phyloP scores from a whole-genome alignment of 768 basidiomycete genomes.

The Sarcodon aspratus region DNA sequence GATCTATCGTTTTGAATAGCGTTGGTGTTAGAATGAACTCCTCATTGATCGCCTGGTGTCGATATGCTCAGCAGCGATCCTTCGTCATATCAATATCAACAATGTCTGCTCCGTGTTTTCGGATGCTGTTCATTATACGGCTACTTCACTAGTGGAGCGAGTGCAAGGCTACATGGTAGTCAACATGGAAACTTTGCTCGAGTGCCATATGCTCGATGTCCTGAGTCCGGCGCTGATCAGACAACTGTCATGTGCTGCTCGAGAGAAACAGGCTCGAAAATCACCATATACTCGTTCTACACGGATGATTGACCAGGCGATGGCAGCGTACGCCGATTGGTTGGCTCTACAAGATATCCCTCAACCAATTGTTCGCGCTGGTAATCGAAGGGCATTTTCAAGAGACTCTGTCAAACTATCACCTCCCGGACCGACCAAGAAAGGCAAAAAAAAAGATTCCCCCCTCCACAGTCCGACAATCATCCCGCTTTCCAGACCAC shows the following conservation, averaged over 20 bases:
- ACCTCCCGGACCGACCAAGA: slow-evolving; percentile 14
- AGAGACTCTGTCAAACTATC: slow-evolving; percentile 20
- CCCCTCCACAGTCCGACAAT: slow-evolving; percentile 15
- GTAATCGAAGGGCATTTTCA: slow-evolving; percentile 8
- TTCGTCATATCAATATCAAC: slow-evolving; percentile 51
- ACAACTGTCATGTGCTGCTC: slow-evolving; percentile 50
- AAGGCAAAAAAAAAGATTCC: slow-evolving; percentile 8
- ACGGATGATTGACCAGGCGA: slow-evolving; percentile 36
- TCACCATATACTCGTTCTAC: slow-evolving; percentile 55
- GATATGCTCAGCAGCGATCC: slow-evolving; percentile 69
- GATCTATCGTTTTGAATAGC: neutral
- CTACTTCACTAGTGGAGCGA: slow-evolving; percentile 50
- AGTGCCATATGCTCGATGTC: slow-evolving; percentile 69
- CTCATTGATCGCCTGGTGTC: slow-evolving; percentile 78
- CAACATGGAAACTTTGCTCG: slow-evolving; percentile 83
- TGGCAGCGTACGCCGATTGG: slow-evolving; percentile 63
- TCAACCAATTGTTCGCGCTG: slow-evolving; percentile 30
- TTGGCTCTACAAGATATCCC: slow-evolving; percentile 61
- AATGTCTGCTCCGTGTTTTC: slow-evolving; percentile 75
- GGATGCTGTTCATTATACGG: slow-evolving; percentile 75
- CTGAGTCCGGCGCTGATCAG: slow-evolving; percentile 53
- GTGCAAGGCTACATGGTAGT: slow-evolving; percentile 71
- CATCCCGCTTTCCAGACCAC: slow-evolving; percentile 9
- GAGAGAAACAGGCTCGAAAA: slow-evolving; percentile 48
- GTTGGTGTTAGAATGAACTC: slow-evolving; percentile 58